phyloP scores from a whole-genome alignment of 805 yeast genomes.

The Saccharomyces paradoxus region DNA sequence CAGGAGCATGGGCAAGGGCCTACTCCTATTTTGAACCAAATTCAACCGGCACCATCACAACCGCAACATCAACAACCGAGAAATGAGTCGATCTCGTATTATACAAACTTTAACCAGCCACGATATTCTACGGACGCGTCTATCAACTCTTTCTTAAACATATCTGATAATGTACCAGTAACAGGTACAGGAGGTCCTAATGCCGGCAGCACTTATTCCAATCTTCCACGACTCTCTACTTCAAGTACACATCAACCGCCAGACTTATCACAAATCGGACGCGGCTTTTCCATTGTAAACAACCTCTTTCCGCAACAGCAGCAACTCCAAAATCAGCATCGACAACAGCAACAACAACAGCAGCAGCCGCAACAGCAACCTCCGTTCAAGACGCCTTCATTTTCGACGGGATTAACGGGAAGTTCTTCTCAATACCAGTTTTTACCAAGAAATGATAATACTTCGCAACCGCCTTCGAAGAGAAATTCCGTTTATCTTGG shows the following conservation, averaged over 20 bases:
- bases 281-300: slow-evolving; percentile 29
- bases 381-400: slow-evolving; percentile 24
- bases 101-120: slow-evolving; percentile 16
- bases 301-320: slow-evolving; percentile 17
- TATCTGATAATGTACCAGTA: slow-evolving; percentile 14
- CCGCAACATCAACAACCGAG: slow-evolving; percentile 2
- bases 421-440: slow-evolving; percentile 4
- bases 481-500: slow-evolving; percentile 22
- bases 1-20: neutral
- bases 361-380: slow-evolving; percentile 20
- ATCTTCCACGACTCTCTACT: neutral
- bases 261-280: slow-evolving; percentile 18
- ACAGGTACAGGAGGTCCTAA: neutral
- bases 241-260: slow-evolving; percentile 5
- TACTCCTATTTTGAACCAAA: neutral
- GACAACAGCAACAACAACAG: slow-evolving; percentile 4
- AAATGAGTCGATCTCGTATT: slow-evolving; percentile 15
- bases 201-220: neutral
- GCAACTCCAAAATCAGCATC: neutral
- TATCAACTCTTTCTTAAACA: slow-evolving; percentile 20
- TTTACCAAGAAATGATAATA: slow-evolving; percentile 4
- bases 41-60: slow-evolving; percentile 1
- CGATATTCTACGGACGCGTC: slow-evolving; percentile 20
- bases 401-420: slow-evolving; percentile 8
- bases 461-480: slow-evolving; percentile 19